These are phyloP conservation scores for Amaranthus cruentus DNA, from an alignment of 148 eudicot species.

Conservation along the genomic window DNA sequence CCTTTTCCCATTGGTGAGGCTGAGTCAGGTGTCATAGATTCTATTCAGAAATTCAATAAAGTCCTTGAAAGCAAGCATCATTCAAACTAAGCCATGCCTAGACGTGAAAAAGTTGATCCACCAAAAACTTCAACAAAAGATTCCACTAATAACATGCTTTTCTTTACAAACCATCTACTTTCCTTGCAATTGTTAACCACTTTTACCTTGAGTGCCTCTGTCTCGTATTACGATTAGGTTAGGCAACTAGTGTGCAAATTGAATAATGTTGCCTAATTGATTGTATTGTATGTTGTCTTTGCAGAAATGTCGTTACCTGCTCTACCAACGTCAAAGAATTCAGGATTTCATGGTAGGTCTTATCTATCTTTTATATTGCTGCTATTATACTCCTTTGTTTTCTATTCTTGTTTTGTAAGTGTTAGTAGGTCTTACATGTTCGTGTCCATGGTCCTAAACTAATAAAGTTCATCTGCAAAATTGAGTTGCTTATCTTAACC, in stretches of 20 bases:
- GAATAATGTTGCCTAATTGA: slow-evolving; percentile 7
- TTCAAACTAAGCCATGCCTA: no score
- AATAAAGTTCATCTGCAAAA: neutral
- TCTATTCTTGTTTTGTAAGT: neutral
- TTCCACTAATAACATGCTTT: neutral
- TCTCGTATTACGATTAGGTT: neutral
- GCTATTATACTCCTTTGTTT: neutral
- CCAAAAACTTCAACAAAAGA: neutral
- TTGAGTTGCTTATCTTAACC: neutral
- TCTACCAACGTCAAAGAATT: slow-evolving; percentile 57
- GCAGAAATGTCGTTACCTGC: slow-evolving; percentile 99
- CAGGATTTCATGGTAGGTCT: slow-evolving; percentile 52
- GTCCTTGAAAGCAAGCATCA: neutral
- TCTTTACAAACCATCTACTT: neutral
- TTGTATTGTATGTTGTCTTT: slow-evolving; percentile 14
- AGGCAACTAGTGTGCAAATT: neutral
- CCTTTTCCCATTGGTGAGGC: neutral
- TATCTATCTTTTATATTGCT: neutral
- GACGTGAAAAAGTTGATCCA: neutral
- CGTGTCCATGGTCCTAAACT: neutral
- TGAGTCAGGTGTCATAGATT: neutral
- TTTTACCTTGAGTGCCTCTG: neutral
- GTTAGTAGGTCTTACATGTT: neutral
- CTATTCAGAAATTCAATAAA: neutral
- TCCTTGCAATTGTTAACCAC: neutral